phyloP scores from a whole-genome alignment of 2,329 filamentous ascomycete genomes.

The Talaromyces sp. region DNA sequence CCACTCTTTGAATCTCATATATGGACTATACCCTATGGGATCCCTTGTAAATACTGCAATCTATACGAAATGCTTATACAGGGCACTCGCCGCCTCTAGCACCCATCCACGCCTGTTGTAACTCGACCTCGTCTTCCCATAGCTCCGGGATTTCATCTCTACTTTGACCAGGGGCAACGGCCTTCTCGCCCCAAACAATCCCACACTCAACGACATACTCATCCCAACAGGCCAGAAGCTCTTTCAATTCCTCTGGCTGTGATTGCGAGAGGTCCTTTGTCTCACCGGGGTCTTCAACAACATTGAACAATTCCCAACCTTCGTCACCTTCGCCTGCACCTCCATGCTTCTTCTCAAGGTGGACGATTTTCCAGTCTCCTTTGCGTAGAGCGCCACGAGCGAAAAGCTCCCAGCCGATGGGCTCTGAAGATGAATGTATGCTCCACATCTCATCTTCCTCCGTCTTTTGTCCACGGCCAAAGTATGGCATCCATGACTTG shows the following conservation, averaged over 20 bases:
- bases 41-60: too few relatives aligned
- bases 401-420: constrained; percentile 26
- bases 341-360: constrained; percentile 21
- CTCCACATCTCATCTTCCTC: constrained; percentile 25
- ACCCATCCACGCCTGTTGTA: constrained; percentile 7
- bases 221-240: constrained; percentile 21
- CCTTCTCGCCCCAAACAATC: constrained; percentile 8
- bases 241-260: neutral
- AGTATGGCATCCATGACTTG: constrained; percentile 24
- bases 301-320: constrained; percentile 23
- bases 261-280: neutral
- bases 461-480: constrained; percentile 2
- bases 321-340: constrained; percentile 24
- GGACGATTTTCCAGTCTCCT: constrained; percentile 24
- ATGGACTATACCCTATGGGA: too few relatives aligned
- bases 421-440: constrained; percentile 23
- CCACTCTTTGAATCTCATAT: too few relatives aligned
- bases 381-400: constrained; percentile 23
- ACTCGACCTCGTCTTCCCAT: constrained; percentile 1
- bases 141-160: neutral
- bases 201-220: constrained; percentile 23
- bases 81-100: neutral
- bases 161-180: neutral
- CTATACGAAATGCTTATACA: neutral
- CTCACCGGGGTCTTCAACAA: constrained; percentile 14